Base-by-base conservation (phyloP, 257 asterid genomes). In the Cinchona pubescens region DNA sequence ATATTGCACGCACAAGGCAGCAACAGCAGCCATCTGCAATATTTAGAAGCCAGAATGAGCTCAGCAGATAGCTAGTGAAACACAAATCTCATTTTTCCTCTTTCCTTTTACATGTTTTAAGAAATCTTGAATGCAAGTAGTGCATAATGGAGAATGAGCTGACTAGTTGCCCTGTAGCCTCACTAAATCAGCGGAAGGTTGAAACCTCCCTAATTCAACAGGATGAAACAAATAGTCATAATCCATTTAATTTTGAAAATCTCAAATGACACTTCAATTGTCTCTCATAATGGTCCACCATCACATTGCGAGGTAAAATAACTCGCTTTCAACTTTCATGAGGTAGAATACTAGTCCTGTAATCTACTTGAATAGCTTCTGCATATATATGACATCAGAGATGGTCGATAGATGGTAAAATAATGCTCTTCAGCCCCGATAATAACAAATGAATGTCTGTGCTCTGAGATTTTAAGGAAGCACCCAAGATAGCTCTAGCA, bases 1-100 rank as follows among this genome's bases (percentile, higher is more conserved):
- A 21, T 82, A 63, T 75, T 82, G 83, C 78, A 85, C 74, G 45
- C 91, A 87, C 69, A 79, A 74, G 7, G 89, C 87, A 70, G 88
- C 88, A 67, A 87, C 78, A 45, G 79, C 88, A 76, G 87, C 89
- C 91, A 87, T 85, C 89, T 87, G 86, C 77, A 72, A 37, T 2
- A 37, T 2, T 49, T 23, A 23, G 16, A 66, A 25, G 15, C 69
- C 61, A 68, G 35, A 76, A 55, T n/a, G 49, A 15, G 42, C 46
- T 60, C 46, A 66, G 64, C 10, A n/a, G 53, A 75, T 37, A 75
- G 38, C 55, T 35, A 61, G 35, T n/a, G 14, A n/a, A 25, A 35
- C 7, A 34, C 56, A 3, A 1, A 23, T 7, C 25, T 38, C 66
- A 56, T n/a, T 56, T 56, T 56, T 56, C 32, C 63, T n/a, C 53